Percentiles rank a stretch among this genome's conserved stretches.
Conservation (phyloP, 1,284 basidiomycete genomes). For the Pisolithus thermaeus region DNA sequence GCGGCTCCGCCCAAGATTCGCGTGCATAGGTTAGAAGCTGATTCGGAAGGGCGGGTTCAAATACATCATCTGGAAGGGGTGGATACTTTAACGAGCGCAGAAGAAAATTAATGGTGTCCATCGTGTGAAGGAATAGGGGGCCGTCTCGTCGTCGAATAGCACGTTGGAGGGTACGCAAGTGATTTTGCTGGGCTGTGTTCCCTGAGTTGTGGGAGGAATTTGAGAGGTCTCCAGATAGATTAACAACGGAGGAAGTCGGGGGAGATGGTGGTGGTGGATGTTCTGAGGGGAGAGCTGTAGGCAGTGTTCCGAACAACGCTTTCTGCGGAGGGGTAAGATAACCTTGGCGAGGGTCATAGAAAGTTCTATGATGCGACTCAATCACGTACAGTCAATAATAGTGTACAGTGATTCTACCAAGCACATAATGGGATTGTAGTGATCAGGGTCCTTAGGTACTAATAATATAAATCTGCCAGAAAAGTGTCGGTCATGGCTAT, state of each 20-base stretch:
- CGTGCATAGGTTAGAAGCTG: constrained; percentile 34
- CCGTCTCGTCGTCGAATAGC: constrained; percentile 61
- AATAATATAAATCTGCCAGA: constrained; percentile 58
- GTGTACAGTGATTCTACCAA: constrained; percentile 60
- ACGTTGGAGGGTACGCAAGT: constrained; percentile 55
- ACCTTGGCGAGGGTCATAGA: constrained; percentile 35
- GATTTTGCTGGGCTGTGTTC: constrained; percentile 32
- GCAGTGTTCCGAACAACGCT: constrained; percentile 58
- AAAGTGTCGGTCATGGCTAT: constrained; percentile 4
- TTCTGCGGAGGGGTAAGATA: constrained; percentile 64
- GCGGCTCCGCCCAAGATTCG: background rate
- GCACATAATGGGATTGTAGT: constrained; percentile 74
- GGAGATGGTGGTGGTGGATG: constrained; percentile 32
- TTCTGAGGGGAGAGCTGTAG: constrained; percentile 38
- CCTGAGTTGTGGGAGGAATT: background rate
- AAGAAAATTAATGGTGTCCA: constrained; percentile 52
- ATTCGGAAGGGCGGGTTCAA: constrained; percentile 44
- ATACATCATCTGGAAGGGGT: constrained; percentile 41
- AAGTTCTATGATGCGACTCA: background rate
- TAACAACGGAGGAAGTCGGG: constrained; percentile 27
- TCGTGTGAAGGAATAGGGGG: constrained; percentile 58
- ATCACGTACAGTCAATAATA: constrained; percentile 57
- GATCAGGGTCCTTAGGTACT: constrained; percentile 71
- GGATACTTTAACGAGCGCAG: constrained; percentile 62
- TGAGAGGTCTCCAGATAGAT: background rate